Percentiles rank a stretch among this genome's conserved stretches.
These are phyloP conservation scores for Cymbopogon flexuosus DNA, from an alignment of 202 grass and related monocot species.

Conservation along the genomic window DNA sequence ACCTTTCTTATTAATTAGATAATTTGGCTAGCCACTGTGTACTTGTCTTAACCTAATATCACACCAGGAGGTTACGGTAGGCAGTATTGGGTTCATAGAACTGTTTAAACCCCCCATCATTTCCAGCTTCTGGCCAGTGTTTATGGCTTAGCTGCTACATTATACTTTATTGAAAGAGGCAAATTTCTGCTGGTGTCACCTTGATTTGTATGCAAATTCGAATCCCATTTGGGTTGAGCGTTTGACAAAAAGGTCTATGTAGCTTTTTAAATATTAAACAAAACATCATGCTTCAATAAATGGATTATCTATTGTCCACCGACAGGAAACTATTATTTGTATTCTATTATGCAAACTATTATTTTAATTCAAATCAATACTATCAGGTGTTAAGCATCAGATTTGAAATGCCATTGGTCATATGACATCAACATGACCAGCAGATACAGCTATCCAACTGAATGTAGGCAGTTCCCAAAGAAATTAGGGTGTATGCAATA, in stretches of 20 bases:
- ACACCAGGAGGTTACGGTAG: background rate
- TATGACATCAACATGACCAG: background rate
- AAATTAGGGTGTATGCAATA: conserved; percentile 8
- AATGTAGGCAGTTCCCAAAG: background rate
- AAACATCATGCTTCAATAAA: background rate
- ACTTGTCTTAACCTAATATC: background rate
- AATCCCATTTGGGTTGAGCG: background rate
- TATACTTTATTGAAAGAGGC: background rate
- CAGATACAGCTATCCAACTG: conserved; percentile 4
- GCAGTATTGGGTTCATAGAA: conserved; percentile 9
- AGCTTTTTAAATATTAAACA: conserved; percentile 3
- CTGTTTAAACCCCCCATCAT: background rate
- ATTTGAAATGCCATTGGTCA: background rate
- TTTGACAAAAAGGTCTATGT: conserved; percentile 5
- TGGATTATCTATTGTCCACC: background rate
- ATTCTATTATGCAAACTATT: background rate
- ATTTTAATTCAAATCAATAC: conserved; percentile 11
- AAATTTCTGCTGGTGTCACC: background rate
- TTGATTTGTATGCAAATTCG: background rate
- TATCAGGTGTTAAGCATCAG: background rate
- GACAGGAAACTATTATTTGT: background rate
- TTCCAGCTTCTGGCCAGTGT: background rate
- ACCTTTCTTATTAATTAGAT: conserved; percentile 19
- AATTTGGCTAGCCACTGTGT: background rate
- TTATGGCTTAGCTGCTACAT: conserved; percentile 5